Conservation (phyloP, 169 alveolate genomes). For the Eimeria sp. region DNA sequence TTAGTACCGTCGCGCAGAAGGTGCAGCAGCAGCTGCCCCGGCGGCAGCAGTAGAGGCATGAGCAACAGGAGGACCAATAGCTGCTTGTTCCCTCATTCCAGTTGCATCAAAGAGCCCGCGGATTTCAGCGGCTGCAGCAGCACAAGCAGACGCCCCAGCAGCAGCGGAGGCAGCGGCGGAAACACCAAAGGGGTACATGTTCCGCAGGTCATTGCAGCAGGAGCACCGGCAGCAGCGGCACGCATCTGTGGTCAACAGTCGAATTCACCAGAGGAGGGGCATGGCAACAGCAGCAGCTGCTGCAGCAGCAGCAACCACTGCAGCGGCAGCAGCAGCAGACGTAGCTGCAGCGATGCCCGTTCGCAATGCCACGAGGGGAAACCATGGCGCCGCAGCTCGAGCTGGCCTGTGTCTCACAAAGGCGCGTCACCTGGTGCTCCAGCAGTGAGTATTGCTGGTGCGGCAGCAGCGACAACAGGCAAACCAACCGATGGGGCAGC, state of each 20-base stretch:
- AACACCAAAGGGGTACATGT: not conserved
- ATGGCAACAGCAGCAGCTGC: not conserved
- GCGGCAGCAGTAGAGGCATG: slow-evolving; percentile 10
- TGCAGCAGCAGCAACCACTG: slow-evolving; percentile 14
- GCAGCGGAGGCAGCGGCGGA: slow-evolving; percentile 30
- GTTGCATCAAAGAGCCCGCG: not conserved
- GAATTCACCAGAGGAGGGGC: not conserved
- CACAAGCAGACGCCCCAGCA: slow-evolving; percentile 30
- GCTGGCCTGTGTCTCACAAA: slow-evolving; percentile 21
- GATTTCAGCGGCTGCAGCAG: slow-evolving; percentile 14
- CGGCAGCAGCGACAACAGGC: not conserved
- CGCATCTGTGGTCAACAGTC: not conserved
- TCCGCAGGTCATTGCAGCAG: not conserved
- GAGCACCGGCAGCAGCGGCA: slow-evolving; percentile 13
- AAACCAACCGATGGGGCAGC: not conserved
- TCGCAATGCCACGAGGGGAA: not conserved
- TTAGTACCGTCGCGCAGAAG: not conserved
- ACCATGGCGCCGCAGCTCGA: slow-evolving; percentile 27
- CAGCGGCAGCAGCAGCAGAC: slow-evolving; percentile 45
- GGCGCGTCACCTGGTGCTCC: not conserved
- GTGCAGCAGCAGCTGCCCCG: slow-evolving; percentile 36
- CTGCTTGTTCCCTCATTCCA: slow-evolving; percentile 7
- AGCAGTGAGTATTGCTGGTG: not conserved
- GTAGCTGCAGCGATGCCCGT: slow-evolving; percentile 17
- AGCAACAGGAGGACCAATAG: slow-evolving; percentile 47